These are phyloP conservation scores for Mortierella sp. DNA, from an alignment of 371 early-diverging fungal species.

Conservation along the genomic window DNA sequence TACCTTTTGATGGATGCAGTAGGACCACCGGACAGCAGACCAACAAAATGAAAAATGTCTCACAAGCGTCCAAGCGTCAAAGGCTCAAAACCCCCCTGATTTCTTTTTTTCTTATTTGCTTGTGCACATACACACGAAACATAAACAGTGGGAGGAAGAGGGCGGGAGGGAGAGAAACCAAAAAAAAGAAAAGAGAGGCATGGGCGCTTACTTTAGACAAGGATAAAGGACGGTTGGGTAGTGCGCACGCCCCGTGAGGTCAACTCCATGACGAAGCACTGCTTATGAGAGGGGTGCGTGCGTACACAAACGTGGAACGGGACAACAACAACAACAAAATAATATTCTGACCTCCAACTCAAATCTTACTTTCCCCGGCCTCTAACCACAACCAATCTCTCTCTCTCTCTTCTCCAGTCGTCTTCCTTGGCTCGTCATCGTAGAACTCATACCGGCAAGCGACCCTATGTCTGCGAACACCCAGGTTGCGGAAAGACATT, in stretches of 20 bases:
- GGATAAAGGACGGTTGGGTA: background rate
- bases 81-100: constrained; percentile 29
- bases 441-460: constrained; percentile 59
- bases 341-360: background rate
- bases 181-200: background rate
- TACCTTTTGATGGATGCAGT: background rate
- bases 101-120: constrained; percentile 20
- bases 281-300: background rate
- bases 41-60: background rate
- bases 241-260: constrained; percentile 8
- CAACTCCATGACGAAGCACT: constrained; percentile 1
- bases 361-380: background rate
- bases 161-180: background rate
- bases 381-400: background rate
- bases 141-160: background rate
- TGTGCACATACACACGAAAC: constrained; percentile 12
- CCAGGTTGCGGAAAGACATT: constrained; percentile 61
- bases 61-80: background rate
- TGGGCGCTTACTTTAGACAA: constrained; percentile 8
- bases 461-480: constrained; percentile 65
- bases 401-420: constrained; percentile 29
- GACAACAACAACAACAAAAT: background rate
- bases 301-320: background rate
- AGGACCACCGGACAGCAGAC: background rate
- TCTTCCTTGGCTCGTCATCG: constrained; percentile 60